Evolutionary conservation across 352 stramenopile genomes (phyloP).

Genomic region (Blastocystis sp.): DNA sequence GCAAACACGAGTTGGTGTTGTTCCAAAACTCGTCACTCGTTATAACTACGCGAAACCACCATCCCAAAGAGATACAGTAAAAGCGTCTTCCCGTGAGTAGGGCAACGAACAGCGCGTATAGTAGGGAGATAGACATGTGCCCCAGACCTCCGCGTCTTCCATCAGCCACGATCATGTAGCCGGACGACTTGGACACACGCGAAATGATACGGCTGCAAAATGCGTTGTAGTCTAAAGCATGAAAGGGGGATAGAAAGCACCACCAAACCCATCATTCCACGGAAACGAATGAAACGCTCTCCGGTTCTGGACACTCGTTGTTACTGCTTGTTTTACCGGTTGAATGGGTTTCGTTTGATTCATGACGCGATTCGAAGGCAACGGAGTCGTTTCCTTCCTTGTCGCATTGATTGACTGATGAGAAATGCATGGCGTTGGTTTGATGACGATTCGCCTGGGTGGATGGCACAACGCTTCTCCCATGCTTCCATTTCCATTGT

Average conservation of each 20-base stretch:
- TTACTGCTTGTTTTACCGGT: too few relatives aligned
- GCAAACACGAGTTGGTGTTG: neutral
- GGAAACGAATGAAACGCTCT: neutral
- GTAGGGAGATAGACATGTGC: neutral
- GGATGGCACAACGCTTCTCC: too few relatives aligned
- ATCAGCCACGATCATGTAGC: neutral
- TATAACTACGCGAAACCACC: neutral
- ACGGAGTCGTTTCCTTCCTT: too few relatives aligned
- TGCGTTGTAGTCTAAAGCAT: neutral
- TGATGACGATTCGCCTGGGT: too few relatives aligned
- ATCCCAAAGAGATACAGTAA: neutral
- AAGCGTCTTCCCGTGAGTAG: neutral
- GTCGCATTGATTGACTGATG: too few relatives aligned
- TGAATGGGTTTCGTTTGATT: too few relatives aligned
- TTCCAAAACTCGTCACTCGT: neutral
- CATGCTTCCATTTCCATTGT: too few relatives aligned
- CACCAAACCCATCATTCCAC: neutral
- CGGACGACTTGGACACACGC: neutral
- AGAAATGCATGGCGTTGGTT: too few relatives aligned
- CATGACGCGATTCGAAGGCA: too few relatives aligned
- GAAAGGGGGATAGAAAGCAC: neutral
- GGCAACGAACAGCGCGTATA: too few relatives aligned
- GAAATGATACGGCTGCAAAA: neutral
- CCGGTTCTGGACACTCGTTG: too few relatives aligned
- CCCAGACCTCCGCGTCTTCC: neutral